Base-by-base conservation (phyloP, 495 filamentous ascomycete species). In the Amorphotheca resinae region DNA sequence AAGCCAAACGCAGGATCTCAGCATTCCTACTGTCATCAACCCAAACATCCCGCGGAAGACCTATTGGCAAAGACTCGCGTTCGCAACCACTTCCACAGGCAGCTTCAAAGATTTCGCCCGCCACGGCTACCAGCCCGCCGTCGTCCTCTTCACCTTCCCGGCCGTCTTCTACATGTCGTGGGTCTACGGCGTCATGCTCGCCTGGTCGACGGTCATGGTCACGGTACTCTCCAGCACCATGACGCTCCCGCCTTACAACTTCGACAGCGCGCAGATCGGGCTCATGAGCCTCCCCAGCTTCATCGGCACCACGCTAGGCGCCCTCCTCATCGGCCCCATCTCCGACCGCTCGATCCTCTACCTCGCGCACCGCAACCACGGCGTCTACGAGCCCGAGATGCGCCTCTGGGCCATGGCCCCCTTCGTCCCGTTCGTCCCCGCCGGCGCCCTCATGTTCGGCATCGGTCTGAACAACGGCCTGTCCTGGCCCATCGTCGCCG, bases 311-410 rank as follows among this genome's bases (percentile, higher is more conserved):
- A 35, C 60, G 0, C 40, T 69, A 16, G 65, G 65, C 0, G 26
- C 56, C 0, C 9, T 64, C 4, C 57, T 59, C 12, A 54, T 56
- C 6, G 65, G 65, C 3, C 44, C 55, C 3, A 15, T 69, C 5
- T 57, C 62, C 18, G 67, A 71, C 42, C 53, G 60, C 50, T 58
- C 52, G 2, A 63, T 72, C 11, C 74, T 74, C 45, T 59, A 63
- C 15, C 60, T 72, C 3, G 80, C 79, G 1, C 57, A 55, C n/a
- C 59, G 63, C 38, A 82, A 82, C 49, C 46, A 59, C n/a, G 77
- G 77, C 9, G 74, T 83, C 51, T 70, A 77, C 41, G 78, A 84
- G 59, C 74, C 77, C 0, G 78, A 84, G 54, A 82, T 82, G 79
- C 64, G 77, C 18, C 58, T 83, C 22, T 71, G 69, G 4, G 64